A percentile compares a stretch with the other conserved stretches of the same genome.
Evolutionary conservation across 169 alveolate species (phyloP).

Genomic region (Ichthyophthirius multifiliis): DNA sequence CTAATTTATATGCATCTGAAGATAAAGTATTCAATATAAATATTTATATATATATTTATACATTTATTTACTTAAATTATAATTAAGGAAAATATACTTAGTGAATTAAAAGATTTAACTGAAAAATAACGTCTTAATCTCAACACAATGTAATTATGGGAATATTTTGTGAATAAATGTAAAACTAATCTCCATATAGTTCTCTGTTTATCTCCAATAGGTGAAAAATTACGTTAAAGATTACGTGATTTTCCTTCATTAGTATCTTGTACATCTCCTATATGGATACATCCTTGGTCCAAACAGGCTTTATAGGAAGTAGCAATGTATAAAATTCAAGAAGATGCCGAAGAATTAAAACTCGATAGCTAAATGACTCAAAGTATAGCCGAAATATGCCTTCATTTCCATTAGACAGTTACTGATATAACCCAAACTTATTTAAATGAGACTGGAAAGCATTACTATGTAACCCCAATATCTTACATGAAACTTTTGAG

Average conservation of each 20-base stretch:
- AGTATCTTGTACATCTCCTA: conserved; percentile 68
- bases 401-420: conserved; percentile 45
- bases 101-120: conserved; percentile 36
- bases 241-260: conserved; percentile 76
- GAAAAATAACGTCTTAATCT: conserved; percentile 11
- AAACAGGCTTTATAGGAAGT: conserved; percentile 83
- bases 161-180: conserved; percentile 64
- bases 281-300: conserved; percentile 86
- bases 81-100: conserved; percentile 43
- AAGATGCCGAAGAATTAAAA: conserved; percentile 50
- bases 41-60: neutral
- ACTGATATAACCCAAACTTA: conserved; percentile 29
- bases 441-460: conserved; percentile 34
- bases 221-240: conserved; percentile 71
- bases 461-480: conserved; percentile 59
- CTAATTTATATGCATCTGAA: conserved; percentile 51
- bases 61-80: conserved; percentile 46
- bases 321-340: conserved; percentile 70
- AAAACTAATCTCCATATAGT: conserved; percentile 68
- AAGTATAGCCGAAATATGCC: conserved; percentile 42
- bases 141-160: conserved; percentile 48
- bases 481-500: conserved; percentile 48
- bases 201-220: conserved; percentile 79
- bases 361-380: conserved; percentile 17
- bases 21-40: conserved; percentile 19